Conservation (phyloP, 371 early-diverging fungal species). For the Mortierella sp. region DNA sequence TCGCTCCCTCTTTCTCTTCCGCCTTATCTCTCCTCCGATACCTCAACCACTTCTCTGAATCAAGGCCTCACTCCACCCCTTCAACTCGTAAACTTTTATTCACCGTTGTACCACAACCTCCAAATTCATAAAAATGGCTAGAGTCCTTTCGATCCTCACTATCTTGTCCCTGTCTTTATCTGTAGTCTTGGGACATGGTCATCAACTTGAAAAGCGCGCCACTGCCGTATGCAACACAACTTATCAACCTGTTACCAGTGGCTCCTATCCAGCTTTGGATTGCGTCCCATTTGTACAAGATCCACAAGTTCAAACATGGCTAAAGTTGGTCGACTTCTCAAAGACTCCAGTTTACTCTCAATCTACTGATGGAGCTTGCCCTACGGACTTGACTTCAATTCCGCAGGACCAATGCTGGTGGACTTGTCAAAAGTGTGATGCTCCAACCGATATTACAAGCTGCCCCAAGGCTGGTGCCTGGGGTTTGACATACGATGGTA, state of each 20-base stretch:
- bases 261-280: constrained; percentile 39
- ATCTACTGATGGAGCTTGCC: constrained; percentile 31
- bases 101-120: no score
- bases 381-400: constrained; percentile 25
- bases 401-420: constrained; percentile 50
- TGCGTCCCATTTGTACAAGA: constrained; percentile 44
- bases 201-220: constrained; percentile 27
- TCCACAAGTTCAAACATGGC: constrained; percentile 42
- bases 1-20: background rate
- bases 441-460: constrained; percentile 32
- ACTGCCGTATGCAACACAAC: constrained; percentile 20
- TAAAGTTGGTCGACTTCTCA: constrained; percentile 43
- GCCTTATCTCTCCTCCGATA: background rate
- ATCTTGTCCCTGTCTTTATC: constrained; percentile 25
- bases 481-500: constrained; percentile 76
- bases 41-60: no score
- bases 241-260: constrained; percentile 29
- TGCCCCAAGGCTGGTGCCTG: constrained; percentile 56
- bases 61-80: no score
- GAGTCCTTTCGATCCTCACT: constrained; percentile 19
- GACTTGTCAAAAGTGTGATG: constrained; percentile 51
- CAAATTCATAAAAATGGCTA: constrained; percentile 13
- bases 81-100: no score
- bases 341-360: constrained; percentile 38
- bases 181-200: constrained; percentile 23